A percentile compares a stretch with the other conserved stretches of the same genome.
These are phyloP conservation scores for Herpetospermum pedunculosum DNA, from an alignment of 306 rosid species.

Conservation along the genomic window DNA sequence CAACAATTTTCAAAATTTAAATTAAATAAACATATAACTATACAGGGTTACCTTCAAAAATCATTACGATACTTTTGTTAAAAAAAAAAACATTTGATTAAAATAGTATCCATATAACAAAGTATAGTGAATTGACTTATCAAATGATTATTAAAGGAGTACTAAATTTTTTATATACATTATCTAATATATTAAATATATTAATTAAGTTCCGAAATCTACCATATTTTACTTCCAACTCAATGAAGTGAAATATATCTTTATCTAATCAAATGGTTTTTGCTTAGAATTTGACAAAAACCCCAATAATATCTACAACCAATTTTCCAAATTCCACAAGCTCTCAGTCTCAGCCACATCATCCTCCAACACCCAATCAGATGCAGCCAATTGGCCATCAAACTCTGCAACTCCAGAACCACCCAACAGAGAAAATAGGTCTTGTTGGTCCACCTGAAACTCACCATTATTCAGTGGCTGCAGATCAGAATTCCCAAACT, in stretches of 20 bases:
- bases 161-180: too few species aligned
- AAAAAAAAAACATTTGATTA: too few species aligned
- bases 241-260: neutral
- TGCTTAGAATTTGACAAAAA: neutral
- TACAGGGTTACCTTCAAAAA: too few species aligned
- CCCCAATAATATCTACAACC: neutral
- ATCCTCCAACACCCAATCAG: slow-evolving; percentile 40
- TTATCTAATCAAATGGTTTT: neutral
- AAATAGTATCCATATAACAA: too few species aligned
- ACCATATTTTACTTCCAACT: too few species aligned
- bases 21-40: too few species aligned
- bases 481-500: neutral
- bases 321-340: neutral
- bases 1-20: too few species aligned
- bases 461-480: neutral
- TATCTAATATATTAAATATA: too few species aligned
- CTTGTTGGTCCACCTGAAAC: neutral
- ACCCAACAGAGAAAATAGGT: slow-evolving; percentile 8
- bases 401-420: slow-evolving; percentile 29
- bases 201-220: too few species aligned
- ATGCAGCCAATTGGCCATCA: slow-evolving; percentile 39
- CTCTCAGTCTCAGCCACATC: slow-evolving; percentile 13
- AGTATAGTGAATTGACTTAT: too few species aligned
- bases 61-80: too few species aligned
- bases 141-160: too few species aligned